A percentile compares a stretch with the other conserved stretches of the same genome.
Conservation (phyloP, 2,329 filamentous ascomycete species). For the Proliferodiscus dingleyae region DNA sequence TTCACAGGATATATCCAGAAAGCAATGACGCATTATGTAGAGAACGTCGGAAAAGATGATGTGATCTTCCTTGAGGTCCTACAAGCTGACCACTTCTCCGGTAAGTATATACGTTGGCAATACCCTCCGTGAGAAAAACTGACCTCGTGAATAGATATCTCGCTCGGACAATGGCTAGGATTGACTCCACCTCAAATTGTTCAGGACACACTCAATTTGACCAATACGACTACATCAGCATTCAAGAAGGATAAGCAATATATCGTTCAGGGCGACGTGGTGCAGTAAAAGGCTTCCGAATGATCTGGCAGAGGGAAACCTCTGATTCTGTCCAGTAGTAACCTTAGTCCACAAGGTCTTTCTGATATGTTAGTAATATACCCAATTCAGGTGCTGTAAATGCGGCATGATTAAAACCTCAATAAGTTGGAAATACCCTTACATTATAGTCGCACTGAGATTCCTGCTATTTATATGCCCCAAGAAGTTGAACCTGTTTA, state of each 20-base stretch:
- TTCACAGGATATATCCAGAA: conserved; percentile 58
- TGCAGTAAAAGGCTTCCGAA: conserved; percentile 34
- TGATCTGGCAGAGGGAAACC: too few species aligned
- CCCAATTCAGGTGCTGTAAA: too few species aligned
- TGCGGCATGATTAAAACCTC: too few species aligned
- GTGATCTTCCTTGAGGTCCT: conserved; percentile 75
- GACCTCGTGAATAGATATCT: conserved; percentile 30
- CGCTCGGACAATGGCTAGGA: conserved; percentile 43
- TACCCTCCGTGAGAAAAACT: conserved; percentile 8
- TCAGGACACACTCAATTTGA: conserved; percentile 48
- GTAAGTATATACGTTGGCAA: conserved; percentile 13
- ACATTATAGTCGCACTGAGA: too few species aligned
- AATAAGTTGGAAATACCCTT: too few species aligned
- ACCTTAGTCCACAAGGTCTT: too few species aligned
- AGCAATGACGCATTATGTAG: conserved; percentile 77
- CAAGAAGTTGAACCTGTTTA: too few species aligned
- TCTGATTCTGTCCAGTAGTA: too few species aligned
- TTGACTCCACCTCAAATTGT: conserved; percentile 53
- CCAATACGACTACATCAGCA: conserved; percentile 34
- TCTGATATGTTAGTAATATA: too few species aligned
- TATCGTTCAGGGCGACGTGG: conserved; percentile 45
- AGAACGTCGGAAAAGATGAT: conserved; percentile 74
- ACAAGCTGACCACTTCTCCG: conserved; percentile 58
- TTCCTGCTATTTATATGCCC: too few species aligned
- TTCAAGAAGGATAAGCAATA: conserved; percentile 43